Evolutionary conservation across 108 stramenopile genomes (phyloP).

Genomic region (Cyclotella distinguenda): DNA sequence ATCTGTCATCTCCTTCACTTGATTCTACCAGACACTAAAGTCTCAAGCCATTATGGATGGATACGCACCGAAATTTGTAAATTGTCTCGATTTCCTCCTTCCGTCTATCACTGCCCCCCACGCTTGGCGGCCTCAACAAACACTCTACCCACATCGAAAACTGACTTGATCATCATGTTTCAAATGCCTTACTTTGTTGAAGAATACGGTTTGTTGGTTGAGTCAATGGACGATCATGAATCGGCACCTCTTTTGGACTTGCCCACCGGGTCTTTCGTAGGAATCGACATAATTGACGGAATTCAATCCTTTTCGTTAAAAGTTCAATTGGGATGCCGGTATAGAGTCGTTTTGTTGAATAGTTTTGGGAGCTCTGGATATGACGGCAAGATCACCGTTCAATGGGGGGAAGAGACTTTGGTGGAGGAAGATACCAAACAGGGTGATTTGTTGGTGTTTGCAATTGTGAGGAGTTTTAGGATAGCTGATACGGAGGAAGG

Average conservation of each 20-base stretch:
- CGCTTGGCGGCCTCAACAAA: not conserved
- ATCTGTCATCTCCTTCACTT: not conserved
- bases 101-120: constrained; percentile 16
- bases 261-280: not conserved
- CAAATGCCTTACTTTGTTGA: not conserved
- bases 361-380: not conserved
- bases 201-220: constrained; percentile 17
- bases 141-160: not conserved
- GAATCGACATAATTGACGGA: not conserved
- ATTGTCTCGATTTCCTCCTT: constrained; percentile 9
- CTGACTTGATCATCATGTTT: not conserved
- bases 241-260: not conserved
- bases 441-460: constrained; percentile 19
- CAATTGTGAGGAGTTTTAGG: constrained; percentile 17
- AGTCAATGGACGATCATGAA: constrained; percentile 18
- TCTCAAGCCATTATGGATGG: constrained; percentile 19
- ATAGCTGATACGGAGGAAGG: constrained; percentile 5
- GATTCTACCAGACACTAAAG: constrained; percentile 8
- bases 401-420: constrained; percentile 12
- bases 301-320: not conserved
- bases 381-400: constrained; percentile 3
- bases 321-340: constrained; percentile 7
- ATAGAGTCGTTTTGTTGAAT: constrained; percentile 19
- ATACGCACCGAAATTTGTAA: constrained; percentile 25
- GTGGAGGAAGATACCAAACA: constrained; percentile 15